phyloP scores from a whole-genome alignment of 495 filamentous ascomycete species.

The Penicillium steckii region DNA sequence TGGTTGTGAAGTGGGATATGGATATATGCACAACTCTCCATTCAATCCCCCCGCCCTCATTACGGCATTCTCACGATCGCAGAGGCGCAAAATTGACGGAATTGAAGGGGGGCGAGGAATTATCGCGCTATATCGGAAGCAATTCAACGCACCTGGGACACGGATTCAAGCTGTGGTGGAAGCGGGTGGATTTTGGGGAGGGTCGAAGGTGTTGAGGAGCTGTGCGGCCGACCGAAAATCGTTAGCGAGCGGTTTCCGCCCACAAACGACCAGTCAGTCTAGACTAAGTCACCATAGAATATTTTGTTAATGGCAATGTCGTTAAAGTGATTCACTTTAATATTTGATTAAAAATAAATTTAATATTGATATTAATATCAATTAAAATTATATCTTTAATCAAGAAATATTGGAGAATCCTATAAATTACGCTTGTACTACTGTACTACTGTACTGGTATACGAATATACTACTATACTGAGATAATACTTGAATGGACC shows the following conservation, averaged over 20 bases:
- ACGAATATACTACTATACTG: too few relatives aligned
- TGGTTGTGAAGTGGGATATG: constrained; percentile 15
- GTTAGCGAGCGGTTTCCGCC: constrained; percentile 48
- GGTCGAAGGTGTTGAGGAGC: constrained; percentile 39
- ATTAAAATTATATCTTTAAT: too few relatives aligned
- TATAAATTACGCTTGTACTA: too few relatives aligned
- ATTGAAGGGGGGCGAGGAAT: constrained; percentile 27
- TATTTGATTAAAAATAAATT: too few relatives aligned
- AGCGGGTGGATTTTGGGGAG: constrained; percentile 40
- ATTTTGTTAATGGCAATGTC: too few relatives aligned
- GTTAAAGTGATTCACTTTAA: too few relatives aligned
- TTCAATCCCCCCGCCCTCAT: too few relatives aligned
- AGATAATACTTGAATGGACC: too few relatives aligned
- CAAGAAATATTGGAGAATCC: too few relatives aligned
- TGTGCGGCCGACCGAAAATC: constrained; percentile 50
- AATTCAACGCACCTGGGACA: constrained; percentile 40
- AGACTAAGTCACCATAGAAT: not conserved
- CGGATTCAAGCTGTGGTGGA: constrained; percentile 36
- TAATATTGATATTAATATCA: too few relatives aligned
- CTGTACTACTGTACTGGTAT: too few relatives aligned
- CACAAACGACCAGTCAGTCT: constrained; percentile 29
- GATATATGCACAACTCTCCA: not conserved
- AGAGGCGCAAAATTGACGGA: constrained; percentile 27
- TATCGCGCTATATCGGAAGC: constrained; percentile 4
- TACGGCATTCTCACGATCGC: constrained; percentile 6